Evolutionary conservation across 306 rosid genomes (phyloP), one percentile per base, ranked within the genome.

Genomic region (Prunus padus): DNA sequence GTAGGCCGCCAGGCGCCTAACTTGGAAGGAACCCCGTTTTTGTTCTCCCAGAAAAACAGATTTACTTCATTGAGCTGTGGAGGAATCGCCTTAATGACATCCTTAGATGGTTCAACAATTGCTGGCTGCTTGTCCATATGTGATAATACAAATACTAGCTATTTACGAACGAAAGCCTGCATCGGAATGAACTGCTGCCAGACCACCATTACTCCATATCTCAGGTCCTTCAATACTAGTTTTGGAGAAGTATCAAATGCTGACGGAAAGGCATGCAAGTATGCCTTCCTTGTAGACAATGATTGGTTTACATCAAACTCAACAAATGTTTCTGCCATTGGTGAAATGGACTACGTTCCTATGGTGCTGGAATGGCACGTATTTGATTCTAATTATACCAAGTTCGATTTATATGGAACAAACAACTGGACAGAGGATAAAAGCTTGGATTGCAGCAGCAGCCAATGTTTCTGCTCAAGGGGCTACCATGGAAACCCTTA

Each of bases 141-240:
- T 6, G 60, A 59, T 18, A 0, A 15, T 61, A 23, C 63, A 22
- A 3, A 11, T 22, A 23, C 18, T 8, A 15, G 2, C 40, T 33
- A 4, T 15, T 1, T 22, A 2, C 0, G 25, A 2, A 42, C 13
- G 16, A 44, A 15, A 13, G 25, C 23, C 44, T 76, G 80, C 50
- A 42, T 60, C 37, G 74, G 74, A 20, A 46, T 14, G 30, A 68
- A 68, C n/a, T 77, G 80, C 40, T 77, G 80, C 56, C 80, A 77
- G 52, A 77, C 80, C 69, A 57, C 50, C 15, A 59, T 77, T 16
- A 40, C 42, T 20, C 2, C 30, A 1, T 1, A 28, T 47, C 75
- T 68, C 42, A 9, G 7, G 2, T 0, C 2, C 8, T 76, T 64
- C 16, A 12, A 0, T 5, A 14, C 64, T 6, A 28, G 16, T 0